A percentile compares a stretch with the other conserved stretches of the same genome.
phyloP scores from a whole-genome alignment of 345 rosid genomes.

The Hibiscus trionum region DNA sequence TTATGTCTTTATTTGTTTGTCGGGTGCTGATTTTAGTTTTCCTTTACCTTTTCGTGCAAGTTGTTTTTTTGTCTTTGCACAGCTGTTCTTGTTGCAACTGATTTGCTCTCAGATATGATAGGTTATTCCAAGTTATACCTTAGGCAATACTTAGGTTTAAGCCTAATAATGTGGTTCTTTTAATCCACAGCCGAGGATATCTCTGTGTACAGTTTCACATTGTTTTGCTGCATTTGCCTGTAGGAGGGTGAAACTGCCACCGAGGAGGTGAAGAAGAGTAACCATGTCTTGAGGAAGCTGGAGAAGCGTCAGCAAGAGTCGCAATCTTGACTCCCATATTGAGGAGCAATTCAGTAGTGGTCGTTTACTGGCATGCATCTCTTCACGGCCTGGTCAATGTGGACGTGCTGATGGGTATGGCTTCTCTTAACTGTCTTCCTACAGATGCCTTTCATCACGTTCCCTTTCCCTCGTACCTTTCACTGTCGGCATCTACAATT shows the following conservation, averaged over 20 bases:
- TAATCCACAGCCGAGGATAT: background rate
- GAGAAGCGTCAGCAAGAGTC: conserved; percentile 42
- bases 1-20: background rate
- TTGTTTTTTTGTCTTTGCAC: background rate
- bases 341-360: conserved; percentile 73
- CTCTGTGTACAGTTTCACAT: background rate
- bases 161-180: background rate
- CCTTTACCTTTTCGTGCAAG: background rate
- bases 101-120: background rate
- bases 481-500: background rate
- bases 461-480: background rate
- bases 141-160: background rate
- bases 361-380: conserved; percentile 57
- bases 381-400: conserved; percentile 74
- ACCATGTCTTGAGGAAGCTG: conserved; percentile 47
- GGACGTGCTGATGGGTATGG: conserved; percentile 75
- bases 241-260: conserved; percentile 45
- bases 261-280: conserved; percentile 60
- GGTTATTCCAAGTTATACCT: background rate
- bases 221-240: background rate
- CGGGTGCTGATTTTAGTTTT: background rate
- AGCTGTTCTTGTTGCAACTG: background rate
- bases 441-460: background rate
- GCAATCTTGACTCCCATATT: conserved; percentile 54
- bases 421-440: background rate